Percentiles rank a stretch among this genome's conserved stretches.
Conservation (phyloP, 2,329 filamentous ascomycete genomes). For the Diaporthe ampelina region DNA sequence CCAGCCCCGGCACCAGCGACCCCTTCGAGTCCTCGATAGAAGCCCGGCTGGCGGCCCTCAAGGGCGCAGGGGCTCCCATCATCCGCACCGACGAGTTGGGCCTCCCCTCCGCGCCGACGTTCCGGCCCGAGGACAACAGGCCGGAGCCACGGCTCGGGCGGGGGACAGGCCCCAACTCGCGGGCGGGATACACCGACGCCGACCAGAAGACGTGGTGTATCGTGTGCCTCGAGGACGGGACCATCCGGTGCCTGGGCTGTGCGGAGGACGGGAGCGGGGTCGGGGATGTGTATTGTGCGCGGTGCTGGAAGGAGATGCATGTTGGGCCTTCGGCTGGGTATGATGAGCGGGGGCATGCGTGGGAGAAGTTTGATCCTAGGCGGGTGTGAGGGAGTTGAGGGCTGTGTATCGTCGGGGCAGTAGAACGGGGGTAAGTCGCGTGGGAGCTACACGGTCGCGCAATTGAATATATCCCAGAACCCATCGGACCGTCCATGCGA, state of each 20-base stretch:
- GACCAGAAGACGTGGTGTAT: constrained; percentile 84
- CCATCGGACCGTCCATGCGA: no score
- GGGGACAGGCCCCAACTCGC: no score
- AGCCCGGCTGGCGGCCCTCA: constrained; percentile 66
- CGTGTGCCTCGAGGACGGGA: constrained; percentile 85
- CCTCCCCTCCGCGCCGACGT: constrained; percentile 65
- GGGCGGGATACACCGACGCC: constrained; percentile 71
- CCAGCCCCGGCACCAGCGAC: constrained; percentile 36
- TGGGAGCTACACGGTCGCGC: background rate
- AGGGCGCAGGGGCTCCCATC: constrained; percentile 52
- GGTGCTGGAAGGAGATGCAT: constrained; percentile 88
- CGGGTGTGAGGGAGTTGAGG: background rate
- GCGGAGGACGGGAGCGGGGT: constrained; percentile 51
- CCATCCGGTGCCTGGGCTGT: constrained; percentile 80
- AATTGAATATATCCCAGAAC: no score
- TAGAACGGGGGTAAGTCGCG: no score
- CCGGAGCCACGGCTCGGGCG: constrained; percentile 43
- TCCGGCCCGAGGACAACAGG: constrained; percentile 58
- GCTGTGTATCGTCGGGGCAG: no score
- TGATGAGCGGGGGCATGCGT: constrained; percentile 79
- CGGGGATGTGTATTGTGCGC: constrained; percentile 78
- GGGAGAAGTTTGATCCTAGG: constrained; percentile 64
- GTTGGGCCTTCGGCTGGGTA: constrained; percentile 76
- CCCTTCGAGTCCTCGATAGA: constrained; percentile 63
- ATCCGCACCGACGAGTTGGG: constrained; percentile 53